Percentiles rank a stretch among this genome's conserved stretches.
Evolutionary conservation across 2,329 filamentous ascomycete genomes (phyloP).

Genomic region (Colletotrichum gloeosporioides): DNA sequence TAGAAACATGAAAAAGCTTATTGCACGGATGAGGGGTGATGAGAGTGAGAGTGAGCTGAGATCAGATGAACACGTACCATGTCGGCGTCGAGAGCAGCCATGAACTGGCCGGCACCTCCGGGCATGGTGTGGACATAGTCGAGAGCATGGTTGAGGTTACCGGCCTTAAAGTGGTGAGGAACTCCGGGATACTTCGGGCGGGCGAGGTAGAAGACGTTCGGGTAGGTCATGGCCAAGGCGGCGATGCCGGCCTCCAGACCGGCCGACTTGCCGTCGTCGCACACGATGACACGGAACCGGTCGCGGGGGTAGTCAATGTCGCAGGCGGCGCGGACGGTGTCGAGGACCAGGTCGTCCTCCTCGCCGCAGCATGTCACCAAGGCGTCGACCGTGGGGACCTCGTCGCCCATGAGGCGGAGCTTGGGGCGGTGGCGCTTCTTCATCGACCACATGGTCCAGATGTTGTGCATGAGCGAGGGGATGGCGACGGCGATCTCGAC

Average conservation of each 20-base stretch:
- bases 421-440: constrained; percentile 59
- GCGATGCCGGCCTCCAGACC: constrained; percentile 45
- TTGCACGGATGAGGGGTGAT: neutral
- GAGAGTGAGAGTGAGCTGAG: neutral
- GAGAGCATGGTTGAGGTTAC: constrained; percentile 67
- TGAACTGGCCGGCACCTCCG: constrained; percentile 60
- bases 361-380: constrained; percentile 65
- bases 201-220: constrained; percentile 59
- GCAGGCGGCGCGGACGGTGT: constrained; percentile 61
- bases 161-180: constrained; percentile 67
- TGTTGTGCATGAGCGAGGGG: constrained; percentile 61
- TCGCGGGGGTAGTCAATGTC: constrained; percentile 59
- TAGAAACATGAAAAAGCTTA: neutral
- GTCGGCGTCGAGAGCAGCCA: constrained; percentile 70
- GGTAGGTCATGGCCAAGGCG: constrained; percentile 42
- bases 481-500: constrained; percentile 59
- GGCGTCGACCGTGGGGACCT: constrained; percentile 60
- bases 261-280: constrained; percentile 58
- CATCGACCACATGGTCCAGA: constrained; percentile 62
- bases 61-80: constrained; percentile 48
- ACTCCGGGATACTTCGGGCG: constrained; percentile 53
- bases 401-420: constrained; percentile 52
- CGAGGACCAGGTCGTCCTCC: constrained; percentile 59
- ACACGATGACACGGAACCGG: constrained; percentile 57
- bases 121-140: constrained; percentile 55